These are phyloP conservation scores for Rhynchosporium secalis DNA, from an alignment of 2,329 filamentous ascomycete genomes.

Conservation along the genomic window DNA sequence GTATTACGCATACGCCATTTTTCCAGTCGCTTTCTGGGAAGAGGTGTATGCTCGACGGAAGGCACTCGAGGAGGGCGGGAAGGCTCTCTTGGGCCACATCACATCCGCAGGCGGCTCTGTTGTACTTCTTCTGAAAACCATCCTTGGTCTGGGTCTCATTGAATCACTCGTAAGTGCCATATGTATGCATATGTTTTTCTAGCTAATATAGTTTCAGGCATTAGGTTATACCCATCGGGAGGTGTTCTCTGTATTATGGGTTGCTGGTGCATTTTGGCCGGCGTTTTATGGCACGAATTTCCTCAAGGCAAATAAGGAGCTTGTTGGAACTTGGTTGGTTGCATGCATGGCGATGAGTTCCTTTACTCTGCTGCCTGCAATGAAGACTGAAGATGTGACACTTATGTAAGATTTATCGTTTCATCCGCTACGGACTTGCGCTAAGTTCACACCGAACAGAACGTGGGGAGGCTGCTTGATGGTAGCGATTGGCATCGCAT, in stretches of 20 bases:
- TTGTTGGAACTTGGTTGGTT: constrained; percentile 70
- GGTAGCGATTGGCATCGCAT: constrained; percentile 72
- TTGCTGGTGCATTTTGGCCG: constrained; percentile 78
- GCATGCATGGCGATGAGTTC: constrained; percentile 83
- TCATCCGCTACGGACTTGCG: not conserved
- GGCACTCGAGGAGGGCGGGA: constrained; percentile 66
- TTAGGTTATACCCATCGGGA: constrained; percentile 90
- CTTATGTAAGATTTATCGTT: constrained; percentile 61
- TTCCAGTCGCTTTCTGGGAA: constrained; percentile 95
- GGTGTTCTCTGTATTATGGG: constrained; percentile 78
- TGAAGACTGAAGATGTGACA: constrained; percentile 75
- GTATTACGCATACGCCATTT: constrained; percentile 90
- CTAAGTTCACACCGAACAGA: constrained; percentile 46
- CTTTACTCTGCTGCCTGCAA: constrained; percentile 85
- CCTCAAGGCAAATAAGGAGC: constrained; percentile 60
- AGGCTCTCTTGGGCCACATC: constrained; percentile 68
- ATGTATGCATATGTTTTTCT: not conserved
- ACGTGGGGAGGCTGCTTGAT: constrained; percentile 76
- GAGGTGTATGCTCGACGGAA: constrained; percentile 80
- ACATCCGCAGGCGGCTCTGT: constrained; percentile 57
- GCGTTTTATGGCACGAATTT: constrained; percentile 71
- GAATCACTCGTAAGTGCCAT: constrained; percentile 66
- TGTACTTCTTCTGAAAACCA: constrained; percentile 61
- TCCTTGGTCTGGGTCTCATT: constrained; percentile 72
- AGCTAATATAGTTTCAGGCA: constrained; percentile 55